These are phyloP conservation scores for Sutorius eximius DNA, from an alignment of 1,284 basidiomycete genomes.

Conservation along the genomic window DNA sequence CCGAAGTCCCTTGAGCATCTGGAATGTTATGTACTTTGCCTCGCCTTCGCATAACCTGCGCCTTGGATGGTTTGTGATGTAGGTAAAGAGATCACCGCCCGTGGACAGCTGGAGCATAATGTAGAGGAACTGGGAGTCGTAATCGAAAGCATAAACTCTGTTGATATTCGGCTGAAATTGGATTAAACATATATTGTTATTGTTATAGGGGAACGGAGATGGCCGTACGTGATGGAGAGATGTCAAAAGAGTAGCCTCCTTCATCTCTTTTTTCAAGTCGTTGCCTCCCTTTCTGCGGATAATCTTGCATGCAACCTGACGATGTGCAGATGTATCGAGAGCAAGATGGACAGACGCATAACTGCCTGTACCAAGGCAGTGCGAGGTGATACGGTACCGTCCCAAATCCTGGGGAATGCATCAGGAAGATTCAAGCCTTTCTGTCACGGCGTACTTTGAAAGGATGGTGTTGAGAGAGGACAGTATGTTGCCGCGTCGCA, in stretches of 20 bases:
- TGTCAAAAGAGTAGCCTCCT: conserved; percentile 73
- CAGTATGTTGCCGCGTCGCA: conserved; percentile 54
- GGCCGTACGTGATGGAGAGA: conserved; percentile 67
- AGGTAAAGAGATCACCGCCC: conserved; percentile 85
- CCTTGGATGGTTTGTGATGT: conserved; percentile 63
- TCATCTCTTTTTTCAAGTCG: conserved; percentile 63
- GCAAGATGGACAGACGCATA: conserved; percentile 81
- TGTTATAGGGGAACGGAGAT: not conserved
- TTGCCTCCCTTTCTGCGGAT: conserved; percentile 59
- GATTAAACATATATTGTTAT: not conserved
- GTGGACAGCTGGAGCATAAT: conserved; percentile 85
- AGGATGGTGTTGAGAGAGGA: conserved; percentile 51
- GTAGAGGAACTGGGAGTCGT: conserved; percentile 68
- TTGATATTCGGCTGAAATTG: conserved; percentile 74
- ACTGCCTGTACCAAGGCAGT: conserved; percentile 76
- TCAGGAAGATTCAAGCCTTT: conserved; percentile 4
- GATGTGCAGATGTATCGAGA: conserved; percentile 56
- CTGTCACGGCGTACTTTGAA: conserved; percentile 46
- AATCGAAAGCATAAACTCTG: conserved; percentile 67
- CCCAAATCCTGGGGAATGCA: conserved; percentile 49
- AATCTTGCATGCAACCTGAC: conserved; percentile 83
- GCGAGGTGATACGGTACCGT: conserved; percentile 66
- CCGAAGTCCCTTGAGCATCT: conserved; percentile 68
- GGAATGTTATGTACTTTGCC: conserved; percentile 81
- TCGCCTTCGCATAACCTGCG: conserved; percentile 71